These are phyloP conservation scores for Trichoderma semiorbis DNA, from an alignment of 2,329 filamentous ascomycete species.

Conservation along the genomic window DNA sequence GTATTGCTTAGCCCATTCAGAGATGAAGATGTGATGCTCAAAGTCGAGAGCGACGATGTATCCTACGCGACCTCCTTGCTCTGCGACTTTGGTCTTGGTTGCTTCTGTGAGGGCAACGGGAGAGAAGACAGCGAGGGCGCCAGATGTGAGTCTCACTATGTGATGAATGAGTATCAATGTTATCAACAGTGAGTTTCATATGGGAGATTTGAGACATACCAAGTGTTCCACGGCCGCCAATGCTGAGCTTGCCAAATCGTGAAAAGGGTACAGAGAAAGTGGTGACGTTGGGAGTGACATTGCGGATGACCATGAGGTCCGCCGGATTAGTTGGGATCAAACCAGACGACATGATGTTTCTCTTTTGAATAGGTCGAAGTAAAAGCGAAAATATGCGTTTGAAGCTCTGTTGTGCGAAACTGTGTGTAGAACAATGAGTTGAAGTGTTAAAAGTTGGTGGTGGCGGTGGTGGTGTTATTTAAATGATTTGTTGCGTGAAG, in stretches of 20 bases:
- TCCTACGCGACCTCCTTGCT: slow-evolving; percentile 65
- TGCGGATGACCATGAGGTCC: slow-evolving; percentile 85
- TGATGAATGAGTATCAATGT: neutral
- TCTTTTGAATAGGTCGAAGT: neutral
- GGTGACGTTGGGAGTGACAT: slow-evolving; percentile 73
- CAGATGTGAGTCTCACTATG: slow-evolving; percentile 72
- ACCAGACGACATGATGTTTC: slow-evolving; percentile 53
- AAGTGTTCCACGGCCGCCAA: slow-evolving; percentile 84
- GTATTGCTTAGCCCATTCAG: slow-evolving; percentile 76
- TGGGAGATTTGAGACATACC: slow-evolving; percentile 46
- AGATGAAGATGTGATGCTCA: slow-evolving; percentile 93
- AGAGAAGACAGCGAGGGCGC: slow-evolving; percentile 83
- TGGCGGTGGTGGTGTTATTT: neutral
- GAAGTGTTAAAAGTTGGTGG: neutral
- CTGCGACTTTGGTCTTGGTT: slow-evolving; percentile 60
- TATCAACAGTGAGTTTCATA: neutral
- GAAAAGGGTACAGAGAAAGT: slow-evolving; percentile 81
- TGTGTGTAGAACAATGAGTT: neutral
- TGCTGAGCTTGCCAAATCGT: slow-evolving; percentile 72
- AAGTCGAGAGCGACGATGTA: slow-evolving; percentile 87
- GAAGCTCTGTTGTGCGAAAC: neutral
- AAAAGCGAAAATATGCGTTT: neutral
- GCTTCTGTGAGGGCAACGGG: slow-evolving; percentile 80
- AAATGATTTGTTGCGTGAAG: neutral
- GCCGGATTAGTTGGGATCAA: slow-evolving; percentile 69